phyloP scores from a whole-genome alignment of 1,284 basidiomycete species.

The Ceratobasidium sp. region DNA sequence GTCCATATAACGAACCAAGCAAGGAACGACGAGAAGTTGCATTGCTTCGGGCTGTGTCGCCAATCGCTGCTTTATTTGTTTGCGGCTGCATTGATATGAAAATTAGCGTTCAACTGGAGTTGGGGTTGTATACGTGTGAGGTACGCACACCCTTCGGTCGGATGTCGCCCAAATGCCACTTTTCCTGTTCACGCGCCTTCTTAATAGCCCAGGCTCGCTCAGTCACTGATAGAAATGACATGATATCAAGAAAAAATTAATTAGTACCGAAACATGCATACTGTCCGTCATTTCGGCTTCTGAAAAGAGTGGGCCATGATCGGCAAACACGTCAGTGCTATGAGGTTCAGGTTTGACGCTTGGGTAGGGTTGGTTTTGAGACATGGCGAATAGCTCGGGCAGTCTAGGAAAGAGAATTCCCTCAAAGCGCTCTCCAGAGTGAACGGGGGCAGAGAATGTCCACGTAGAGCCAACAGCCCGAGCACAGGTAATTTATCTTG shows the following conservation, averaged over 20 bases:
- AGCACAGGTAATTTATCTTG: not conserved
- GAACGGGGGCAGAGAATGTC: too few species aligned
- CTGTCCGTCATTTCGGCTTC: not conserved
- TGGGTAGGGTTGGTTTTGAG: too few species aligned
- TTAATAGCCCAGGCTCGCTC: not conserved
- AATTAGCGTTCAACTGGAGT: too few species aligned
- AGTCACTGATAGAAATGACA: not conserved
- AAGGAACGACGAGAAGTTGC: not conserved
- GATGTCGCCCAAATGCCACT: too few species aligned
- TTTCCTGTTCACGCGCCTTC: not conserved
- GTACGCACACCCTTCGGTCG: too few species aligned
- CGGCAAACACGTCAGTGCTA: not conserved
- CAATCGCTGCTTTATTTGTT: too few species aligned
- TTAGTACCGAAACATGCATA: not conserved
- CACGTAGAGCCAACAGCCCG: too few species aligned
- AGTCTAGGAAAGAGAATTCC: too few species aligned
- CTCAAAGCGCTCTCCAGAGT: too few species aligned
- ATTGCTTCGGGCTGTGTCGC: not conserved
- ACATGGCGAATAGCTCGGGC: too few species aligned
- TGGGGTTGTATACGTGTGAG: too few species aligned
- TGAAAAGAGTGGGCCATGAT: not conserved
- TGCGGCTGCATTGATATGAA: too few species aligned
- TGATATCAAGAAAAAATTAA: not conserved
- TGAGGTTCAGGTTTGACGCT: not conserved
- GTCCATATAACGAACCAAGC: not conserved